phyloP scores from a whole-genome alignment of 1,284 basidiomycete genomes.

The Ustilago trichophora region DNA sequence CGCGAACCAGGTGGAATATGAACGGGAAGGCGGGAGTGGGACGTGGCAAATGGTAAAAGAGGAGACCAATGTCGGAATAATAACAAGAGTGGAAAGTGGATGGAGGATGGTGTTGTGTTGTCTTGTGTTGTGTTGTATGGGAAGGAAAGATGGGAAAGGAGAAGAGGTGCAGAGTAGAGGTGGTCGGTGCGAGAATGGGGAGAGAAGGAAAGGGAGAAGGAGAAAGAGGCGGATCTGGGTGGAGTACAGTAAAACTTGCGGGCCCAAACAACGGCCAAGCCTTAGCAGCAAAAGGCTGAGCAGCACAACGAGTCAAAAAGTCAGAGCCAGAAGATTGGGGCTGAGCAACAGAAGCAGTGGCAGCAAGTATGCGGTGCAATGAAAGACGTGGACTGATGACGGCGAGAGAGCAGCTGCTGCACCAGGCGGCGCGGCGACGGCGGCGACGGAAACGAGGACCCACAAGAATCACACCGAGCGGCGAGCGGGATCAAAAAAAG shows the following conservation, averaged over 20 bases:
- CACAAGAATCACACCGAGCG: too few relatives aligned
- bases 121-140: slow-evolving; percentile 1
- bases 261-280: neutral
- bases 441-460: too few relatives aligned
- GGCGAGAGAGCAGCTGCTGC: too few relatives aligned
- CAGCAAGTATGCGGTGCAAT: neutral
- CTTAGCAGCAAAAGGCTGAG: neutral
- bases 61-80: too few relatives aligned
- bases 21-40: neutral
- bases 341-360: neutral
- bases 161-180: slow-evolving; percentile 4
- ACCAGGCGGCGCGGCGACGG: too few relatives aligned
- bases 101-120: too few relatives aligned
- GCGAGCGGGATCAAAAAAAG: too few relatives aligned
- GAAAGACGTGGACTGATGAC: too few relatives aligned
- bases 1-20: neutral
- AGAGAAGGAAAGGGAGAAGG: neutral
- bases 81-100: too few relatives aligned
- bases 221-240: neutral
- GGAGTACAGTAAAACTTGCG: neutral
- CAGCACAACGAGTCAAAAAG: too few relatives aligned
- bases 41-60: neutral
- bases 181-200: slow-evolving; percentile 36
- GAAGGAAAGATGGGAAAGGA: slow-evolving; percentile 3
- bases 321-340: too few relatives aligned